Conservation (phyloP, 2,329 filamentous ascomycete species). For the Monilinia polystroma region DNA sequence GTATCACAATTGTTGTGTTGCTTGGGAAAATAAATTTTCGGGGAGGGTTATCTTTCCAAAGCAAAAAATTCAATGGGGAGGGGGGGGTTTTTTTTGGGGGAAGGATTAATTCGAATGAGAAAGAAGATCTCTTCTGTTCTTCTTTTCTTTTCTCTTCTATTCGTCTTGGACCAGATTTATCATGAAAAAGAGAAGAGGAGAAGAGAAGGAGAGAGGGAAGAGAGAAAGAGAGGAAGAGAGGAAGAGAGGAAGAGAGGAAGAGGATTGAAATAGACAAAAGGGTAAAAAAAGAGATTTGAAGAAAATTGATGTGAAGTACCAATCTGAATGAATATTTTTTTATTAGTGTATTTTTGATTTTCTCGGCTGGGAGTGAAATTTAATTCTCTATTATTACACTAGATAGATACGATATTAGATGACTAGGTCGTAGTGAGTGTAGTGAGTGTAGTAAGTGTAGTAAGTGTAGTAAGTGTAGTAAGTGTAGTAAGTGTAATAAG, state of each 20-base stretch:
- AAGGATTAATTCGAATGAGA: conserved; percentile 2
- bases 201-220: background rate
- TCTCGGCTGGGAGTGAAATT: conserved; percentile 16
- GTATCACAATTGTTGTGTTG: background rate
- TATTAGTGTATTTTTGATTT: conserved; percentile 21
- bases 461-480: no score
- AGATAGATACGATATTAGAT: no score
- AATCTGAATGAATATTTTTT: conserved; percentile 17
- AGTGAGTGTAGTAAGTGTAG: no score
- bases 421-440: no score
- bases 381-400: no score
- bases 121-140: background rate
- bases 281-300: background rate
- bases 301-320: background rate
- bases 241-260: conserved; percentile 1
- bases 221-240: background rate
- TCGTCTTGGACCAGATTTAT: no score
- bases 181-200: background rate
- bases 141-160: no score
- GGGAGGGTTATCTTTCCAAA: conserved; percentile 4
- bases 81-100: no score
- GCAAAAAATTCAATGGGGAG: background rate
- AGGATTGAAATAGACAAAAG: background rate
- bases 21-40: background rate
- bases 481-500: no score